Base-by-base conservation (phyloP, 1,284 basidiomycete species). In the Vanrija sp. region DNA sequence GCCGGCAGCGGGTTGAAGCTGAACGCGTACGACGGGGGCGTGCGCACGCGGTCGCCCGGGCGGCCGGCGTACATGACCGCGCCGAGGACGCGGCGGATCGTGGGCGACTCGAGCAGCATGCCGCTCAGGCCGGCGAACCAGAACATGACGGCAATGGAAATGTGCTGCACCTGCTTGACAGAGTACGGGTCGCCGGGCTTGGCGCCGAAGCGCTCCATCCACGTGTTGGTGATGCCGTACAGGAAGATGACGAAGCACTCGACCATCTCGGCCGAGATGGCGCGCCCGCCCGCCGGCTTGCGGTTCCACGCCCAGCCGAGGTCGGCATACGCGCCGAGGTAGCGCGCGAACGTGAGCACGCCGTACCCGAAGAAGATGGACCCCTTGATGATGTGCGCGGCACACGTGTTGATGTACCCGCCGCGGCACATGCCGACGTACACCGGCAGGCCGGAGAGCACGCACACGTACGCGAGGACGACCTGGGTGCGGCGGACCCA, bases 1-100 rank as follows among this genome's bases (percentile, higher is more conserved):
- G 91, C 91, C 2, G 92, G 92, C 80, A 98, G 91, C 0, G 93
- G 92, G 72, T 98, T 98, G 78, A 95, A 95, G 72, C 86, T 89
- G 18, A 81, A 85, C 23, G 79, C 74, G 73, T 95, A 94, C 56
- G 84, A 86, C 2, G 83, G 79, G 5, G 89, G 89, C 62, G 87
- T 84, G 1, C 78, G 73, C 3, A 85, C 58, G 40, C 34, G 34
- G 28, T 42, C 53, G 52, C 18, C 53, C 53, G 21, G 38, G 55
- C 55, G 45, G 39, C 46, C 61, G 15, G 57, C 55, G 56, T 45
- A 50, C 38, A 65, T 53, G 9, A 59, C 60, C 3, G 43, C 60
- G 8, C 65, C 66, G 38, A 79, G 65, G 28, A 76, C 63, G 29
- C 80, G 79, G 21, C 89, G 83, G 34, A 93, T 75, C 26, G 77